Evolutionary conservation across 2,329 filamentous ascomycete species (phyloP), one percentile per base, ranked within the genome.

Genomic region (Laburnicola sp.): DNA sequence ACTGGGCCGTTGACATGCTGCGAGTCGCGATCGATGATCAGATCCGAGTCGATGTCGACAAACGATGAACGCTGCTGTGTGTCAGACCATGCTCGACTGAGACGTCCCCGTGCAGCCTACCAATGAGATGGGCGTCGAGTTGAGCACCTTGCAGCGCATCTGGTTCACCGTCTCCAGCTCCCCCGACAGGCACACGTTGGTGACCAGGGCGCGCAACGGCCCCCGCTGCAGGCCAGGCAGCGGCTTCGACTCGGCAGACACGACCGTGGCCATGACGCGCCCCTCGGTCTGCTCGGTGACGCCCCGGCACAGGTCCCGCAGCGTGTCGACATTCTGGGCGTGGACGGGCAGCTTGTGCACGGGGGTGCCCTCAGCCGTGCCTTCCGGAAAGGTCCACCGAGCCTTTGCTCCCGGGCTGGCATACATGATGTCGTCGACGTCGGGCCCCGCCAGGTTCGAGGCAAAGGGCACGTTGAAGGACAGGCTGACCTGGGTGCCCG

Each of bases 381-480:
- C 91, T 70, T 90, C 89, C 57, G 93, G 88, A 74, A 96, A 93
- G 44, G 91, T 94, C 94, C 94, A 99, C 72, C 90, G 86, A 60
- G 93, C 83, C 59, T 96, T 86, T 54, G 93, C 92, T 63, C 91
- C 89, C 51, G 86, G 85, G 58, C 89, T 96, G 58, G 93, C 91
- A 76, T 97, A 93, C 54, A 97, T 83, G 66, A 99, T 90, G 74
- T 97, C 92, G 74, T 97, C 91, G 62, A 88, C 88, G 68, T 97
- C 91, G 58, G 94, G 94, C 30, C 94, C 94, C 57, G 89, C 84
- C 55, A 99, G 85, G 66, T 93, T 93, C 58, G 90, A 96, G 63
- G 91, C 87, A 76, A 97, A 97, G 54, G 94, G 94, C 42, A 99
- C 88, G 72, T 97, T 97, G 85, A 99, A 97, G 59, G 91, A 93